Evolutionary conservation across 495 filamentous ascomycete species (phyloP).

Genomic region (Trypethelium eluteriae): DNA sequence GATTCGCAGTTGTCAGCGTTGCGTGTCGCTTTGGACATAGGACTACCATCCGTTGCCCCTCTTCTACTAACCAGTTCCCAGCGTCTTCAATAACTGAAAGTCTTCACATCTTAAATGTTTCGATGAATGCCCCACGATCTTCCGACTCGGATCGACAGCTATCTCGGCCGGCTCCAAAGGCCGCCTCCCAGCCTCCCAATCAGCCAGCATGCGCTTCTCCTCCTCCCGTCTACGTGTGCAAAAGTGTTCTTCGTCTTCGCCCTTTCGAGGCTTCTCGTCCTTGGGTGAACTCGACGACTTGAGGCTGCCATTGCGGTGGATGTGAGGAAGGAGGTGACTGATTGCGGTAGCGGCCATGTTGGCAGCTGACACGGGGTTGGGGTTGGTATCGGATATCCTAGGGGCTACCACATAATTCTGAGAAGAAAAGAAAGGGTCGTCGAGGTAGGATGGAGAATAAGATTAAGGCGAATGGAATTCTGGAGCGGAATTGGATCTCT

Average conservation of each 20-base stretch:
- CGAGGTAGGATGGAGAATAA: not conserved
- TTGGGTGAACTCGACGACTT: slow-evolving; percentile 6
- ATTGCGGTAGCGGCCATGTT: slow-evolving; percentile 6
- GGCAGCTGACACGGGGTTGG: not conserved
- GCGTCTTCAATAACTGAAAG: slow-evolving; percentile 77
- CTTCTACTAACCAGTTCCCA: slow-evolving; percentile 65
- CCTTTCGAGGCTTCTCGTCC: slow-evolving; percentile 6
- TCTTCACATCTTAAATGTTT: slow-evolving; percentile 56
- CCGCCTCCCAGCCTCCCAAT: slow-evolving; percentile 43
- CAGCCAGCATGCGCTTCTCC: slow-evolving; percentile 43
- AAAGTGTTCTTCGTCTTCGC: slow-evolving; percentile 21
- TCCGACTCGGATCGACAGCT: slow-evolving; percentile 46
- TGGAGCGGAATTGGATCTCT: not conserved
- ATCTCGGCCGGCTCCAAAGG: slow-evolving; percentile 48
- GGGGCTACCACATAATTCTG: slow-evolving; percentile 2
- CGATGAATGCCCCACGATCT: slow-evolving; percentile 51
- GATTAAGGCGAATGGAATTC: not conserved
- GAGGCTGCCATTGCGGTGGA: slow-evolving; percentile 9
- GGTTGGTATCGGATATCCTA: not conserved
- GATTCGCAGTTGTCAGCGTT: slow-evolving; percentile 33
- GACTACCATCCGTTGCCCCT: not conserved
- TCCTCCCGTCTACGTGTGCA: slow-evolving; percentile 34
- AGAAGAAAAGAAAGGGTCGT: not conserved
- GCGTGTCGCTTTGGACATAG: not conserved
- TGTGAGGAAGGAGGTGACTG: slow-evolving; percentile 7